phyloP scores from a whole-genome alignment of 345 rosid species.

The Iberis pinnata region DNA sequence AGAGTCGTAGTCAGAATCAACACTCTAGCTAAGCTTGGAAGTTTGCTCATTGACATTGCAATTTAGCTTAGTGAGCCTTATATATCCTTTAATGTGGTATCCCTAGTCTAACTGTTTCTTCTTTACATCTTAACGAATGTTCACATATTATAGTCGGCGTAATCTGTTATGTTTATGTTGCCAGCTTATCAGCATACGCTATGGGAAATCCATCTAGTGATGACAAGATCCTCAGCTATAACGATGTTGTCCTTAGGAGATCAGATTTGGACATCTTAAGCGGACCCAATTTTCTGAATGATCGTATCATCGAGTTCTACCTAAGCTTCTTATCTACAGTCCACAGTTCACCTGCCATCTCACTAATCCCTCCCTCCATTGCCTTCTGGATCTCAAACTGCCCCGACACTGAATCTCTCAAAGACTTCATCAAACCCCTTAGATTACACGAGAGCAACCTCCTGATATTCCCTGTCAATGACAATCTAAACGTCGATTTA shows the following conservation, averaged over 20 bases:
- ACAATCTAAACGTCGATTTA: constrained; percentile 48
- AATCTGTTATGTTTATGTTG: neutral
- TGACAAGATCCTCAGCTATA: constrained; percentile 66
- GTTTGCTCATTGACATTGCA: too few relatives aligned
- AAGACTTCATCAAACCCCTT: constrained; percentile 57
- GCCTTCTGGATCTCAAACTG: constrained; percentile 80
- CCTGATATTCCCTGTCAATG: constrained; percentile 63
- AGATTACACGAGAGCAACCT: constrained; percentile 39
- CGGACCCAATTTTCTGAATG: constrained; percentile 52
- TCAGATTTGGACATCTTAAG: constrained; percentile 64
- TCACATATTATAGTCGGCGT: neutral
- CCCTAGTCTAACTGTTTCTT: too few relatives aligned
- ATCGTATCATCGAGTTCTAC: constrained; percentile 79
- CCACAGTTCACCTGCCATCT: constrained; percentile 40
- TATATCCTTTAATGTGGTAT: too few relatives aligned
- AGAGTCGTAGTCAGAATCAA: too few relatives aligned
- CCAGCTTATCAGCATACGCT: constrained; percentile 8
- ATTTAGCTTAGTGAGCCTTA: too few relatives aligned
- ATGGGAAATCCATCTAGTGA: constrained; percentile 55
- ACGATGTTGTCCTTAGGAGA: constrained; percentile 73
- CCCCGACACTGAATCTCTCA: constrained; percentile 42
- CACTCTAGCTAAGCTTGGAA: too few relatives aligned
- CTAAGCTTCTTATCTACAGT: constrained; percentile 53
- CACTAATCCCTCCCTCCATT: constrained; percentile 65
- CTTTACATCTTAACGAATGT: too few relatives aligned